phyloP scores from a whole-genome alignment of 2,329 filamentous ascomycete genomes.

The Aspergillus ochraceus region DNA sequence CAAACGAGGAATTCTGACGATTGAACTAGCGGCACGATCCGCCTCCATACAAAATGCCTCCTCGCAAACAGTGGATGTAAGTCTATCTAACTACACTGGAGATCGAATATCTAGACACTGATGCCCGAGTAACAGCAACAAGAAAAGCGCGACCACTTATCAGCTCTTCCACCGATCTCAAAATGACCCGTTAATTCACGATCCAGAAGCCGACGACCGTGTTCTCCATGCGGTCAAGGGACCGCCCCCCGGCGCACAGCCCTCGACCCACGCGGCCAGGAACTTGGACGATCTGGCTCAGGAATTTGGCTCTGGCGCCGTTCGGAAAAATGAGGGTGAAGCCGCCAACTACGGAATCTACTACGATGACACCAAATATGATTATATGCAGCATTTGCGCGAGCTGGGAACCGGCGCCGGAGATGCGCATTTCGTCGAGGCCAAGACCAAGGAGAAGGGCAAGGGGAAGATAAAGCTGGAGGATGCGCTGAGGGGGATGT shows the following conservation, averaged over 20 bases:
- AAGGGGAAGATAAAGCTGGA: conserved; percentile 79
- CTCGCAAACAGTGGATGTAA: conserved; percentile 73
- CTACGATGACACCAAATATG: conserved; percentile 92
- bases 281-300: conserved; percentile 74
- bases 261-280: conserved; percentile 49
- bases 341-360: conserved; percentile 92
- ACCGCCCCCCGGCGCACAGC: conserved; percentile 25
- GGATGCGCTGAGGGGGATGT: conserved; percentile 69
- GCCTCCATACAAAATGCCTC: conserved; percentile 61
- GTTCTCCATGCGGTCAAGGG: conserved; percentile 72
- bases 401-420: conserved; percentile 72
- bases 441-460: conserved; percentile 61
- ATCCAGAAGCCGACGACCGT: conserved; percentile 83
- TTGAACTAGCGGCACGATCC: neutral
- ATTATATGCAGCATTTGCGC: conserved; percentile 98
- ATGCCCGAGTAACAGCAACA: conserved; percentile 60
- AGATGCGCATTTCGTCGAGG: conserved; percentile 80
- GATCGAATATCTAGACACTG: neutral
- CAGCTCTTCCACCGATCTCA: conserved; percentile 93
- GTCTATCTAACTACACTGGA: conserved; percentile 24
- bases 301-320: conserved; percentile 65
- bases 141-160: conserved; percentile 90
- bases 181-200: conserved; percentile 95
- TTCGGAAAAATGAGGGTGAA: conserved; percentile 91
- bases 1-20: neutral